Conservation (phyloP, 805 yeast species). For the Saccharomycopsis sp. region DNA sequence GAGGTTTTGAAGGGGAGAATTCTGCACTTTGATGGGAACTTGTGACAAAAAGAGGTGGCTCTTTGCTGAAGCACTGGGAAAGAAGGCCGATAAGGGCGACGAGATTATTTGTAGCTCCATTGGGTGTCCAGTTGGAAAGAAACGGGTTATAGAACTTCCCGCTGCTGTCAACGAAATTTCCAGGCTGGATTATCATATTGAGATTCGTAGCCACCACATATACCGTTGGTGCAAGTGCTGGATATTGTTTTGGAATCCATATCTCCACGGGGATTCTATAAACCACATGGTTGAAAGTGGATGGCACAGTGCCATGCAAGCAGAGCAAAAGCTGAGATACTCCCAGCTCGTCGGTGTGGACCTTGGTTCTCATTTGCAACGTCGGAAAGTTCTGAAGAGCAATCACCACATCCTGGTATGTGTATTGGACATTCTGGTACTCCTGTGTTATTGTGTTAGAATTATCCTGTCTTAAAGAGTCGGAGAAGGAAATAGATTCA, state of each 20-base stretch:
- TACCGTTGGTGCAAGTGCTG: constrained; percentile 58
- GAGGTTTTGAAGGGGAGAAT: neutral
- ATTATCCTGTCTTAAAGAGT: neutral
- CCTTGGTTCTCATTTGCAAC: constrained; percentile 64
- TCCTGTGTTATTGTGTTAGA: constrained; percentile 29
- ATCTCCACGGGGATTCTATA: constrained; percentile 54
- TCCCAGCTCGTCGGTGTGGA: constrained; percentile 54
- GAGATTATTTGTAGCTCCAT: constrained; percentile 27
- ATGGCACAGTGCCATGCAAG: constrained; percentile 51
- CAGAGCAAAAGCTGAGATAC: constrained; percentile 51
- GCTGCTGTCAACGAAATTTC: constrained; percentile 59
- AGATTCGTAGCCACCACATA: constrained; percentile 51
- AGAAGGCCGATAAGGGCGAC: constrained; percentile 30
- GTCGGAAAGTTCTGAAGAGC: constrained; percentile 44
- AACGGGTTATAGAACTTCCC: constrained; percentile 70
- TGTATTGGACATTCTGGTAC: constrained; percentile 49
- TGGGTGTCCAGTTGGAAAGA: constrained; percentile 48
- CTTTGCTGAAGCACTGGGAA: constrained; percentile 32
- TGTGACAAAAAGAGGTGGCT: constrained; percentile 39
- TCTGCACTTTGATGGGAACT: constrained; percentile 7
- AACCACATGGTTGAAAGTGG: constrained; percentile 23
- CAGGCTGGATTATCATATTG: constrained; percentile 44
- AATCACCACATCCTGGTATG: constrained; percentile 57
- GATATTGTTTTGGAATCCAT: constrained; percentile 75
- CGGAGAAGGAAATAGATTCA: neutral